Base-by-base conservation (phyloP, 768 basidiomycete species). In the Suillus hirtellus region DNA sequence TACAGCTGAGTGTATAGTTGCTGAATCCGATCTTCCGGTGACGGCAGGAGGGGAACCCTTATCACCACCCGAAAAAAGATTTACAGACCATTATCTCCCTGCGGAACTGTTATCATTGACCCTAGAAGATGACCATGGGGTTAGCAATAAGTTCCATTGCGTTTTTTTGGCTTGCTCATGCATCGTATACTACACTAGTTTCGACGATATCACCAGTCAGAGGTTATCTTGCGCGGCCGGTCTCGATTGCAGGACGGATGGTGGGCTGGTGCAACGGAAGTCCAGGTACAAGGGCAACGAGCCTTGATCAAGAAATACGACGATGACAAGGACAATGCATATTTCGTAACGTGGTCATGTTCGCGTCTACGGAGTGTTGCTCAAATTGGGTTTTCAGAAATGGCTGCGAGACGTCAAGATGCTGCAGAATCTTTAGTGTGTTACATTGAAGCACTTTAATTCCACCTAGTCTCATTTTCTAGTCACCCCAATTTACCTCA, bases 401-500 rank as follows among this genome's bases (percentile, higher is more conserved):
- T 85, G 84, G 84, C 61, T 83, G 19, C 72, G 73, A 37, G 84
- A 86, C 60, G 78, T 86, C 27, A 84, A 82, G 68, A 72, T 77
- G 31, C 72, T 86, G 47, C 81, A 84, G 66, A 80, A 80, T 61
- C 62, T 84, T n/a, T 80, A 79, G 84, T 84, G 61, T 59, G 82
- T 71, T 19, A 15, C 14, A 37, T 42, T 42, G 31, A 24, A 5
- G 3, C 42, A 21, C 17, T 44, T 31, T 15, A 15, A 24, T 54
- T 15, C 4, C 55, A 9, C 21, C 24, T 54, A 40, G 24, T 19
- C 11, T 40, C 44, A 54, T 17, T 40, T 31, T 59, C 52, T 44
- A 83, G 84, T 64, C 84, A 84, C 62, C 81, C 83, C 19, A 84
- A 82, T 66, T 69, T 85, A 27, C 84, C 84, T 0, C 83, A 84